Evolutionary conservation across 495 filamentous ascomycete species (phyloP).

Genomic region (Stereocaulon alpinum): DNA sequence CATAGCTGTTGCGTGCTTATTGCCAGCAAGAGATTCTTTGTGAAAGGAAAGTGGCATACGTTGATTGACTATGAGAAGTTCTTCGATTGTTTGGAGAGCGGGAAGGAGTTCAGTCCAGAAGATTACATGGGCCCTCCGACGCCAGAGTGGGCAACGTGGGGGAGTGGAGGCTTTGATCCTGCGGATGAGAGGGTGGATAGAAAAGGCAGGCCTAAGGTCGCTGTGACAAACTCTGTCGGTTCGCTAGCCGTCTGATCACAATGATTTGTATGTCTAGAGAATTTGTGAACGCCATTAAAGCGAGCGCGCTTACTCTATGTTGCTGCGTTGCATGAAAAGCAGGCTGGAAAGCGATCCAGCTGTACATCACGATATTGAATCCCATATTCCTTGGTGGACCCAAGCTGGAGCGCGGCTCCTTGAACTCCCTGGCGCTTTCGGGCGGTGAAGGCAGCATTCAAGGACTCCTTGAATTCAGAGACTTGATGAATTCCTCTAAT

Average conservation of each 20-base stretch:
- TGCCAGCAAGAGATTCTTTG: slow-evolving; percentile 62
- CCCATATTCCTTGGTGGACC: no score
- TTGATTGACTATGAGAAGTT: slow-evolving; percentile 82
- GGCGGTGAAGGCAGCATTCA: no score
- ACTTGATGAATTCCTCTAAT: no score
- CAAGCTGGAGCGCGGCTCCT: no score
- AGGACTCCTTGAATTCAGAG: no score
- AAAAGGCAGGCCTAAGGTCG: slow-evolving; percentile 46
- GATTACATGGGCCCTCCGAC: slow-evolving; percentile 80
- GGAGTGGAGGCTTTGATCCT: slow-evolving; percentile 87
- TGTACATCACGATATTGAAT: no score
- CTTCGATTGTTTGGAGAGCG: slow-evolving; percentile 70
- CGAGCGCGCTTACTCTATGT: no score
- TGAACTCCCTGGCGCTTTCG: no score
- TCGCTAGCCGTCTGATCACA: not conserved
- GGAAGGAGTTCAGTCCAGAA: slow-evolving; percentile 64
- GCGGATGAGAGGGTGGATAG: slow-evolving; percentile 72
- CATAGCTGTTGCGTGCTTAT: slow-evolving; percentile 89
- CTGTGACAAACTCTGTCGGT: not conserved
- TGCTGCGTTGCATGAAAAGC: no score
- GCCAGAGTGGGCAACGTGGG: slow-evolving; percentile 92
- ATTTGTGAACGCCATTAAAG: no score
- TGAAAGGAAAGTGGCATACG: slow-evolving; percentile 77
- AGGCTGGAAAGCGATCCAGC: no score
- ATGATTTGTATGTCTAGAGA: not conserved